A percentile compares a stretch with the other conserved stretches of the same genome.
phyloP scores from a whole-genome alignment of 1,139 yeast species.

The Saccharomyces hybrid region DNA sequence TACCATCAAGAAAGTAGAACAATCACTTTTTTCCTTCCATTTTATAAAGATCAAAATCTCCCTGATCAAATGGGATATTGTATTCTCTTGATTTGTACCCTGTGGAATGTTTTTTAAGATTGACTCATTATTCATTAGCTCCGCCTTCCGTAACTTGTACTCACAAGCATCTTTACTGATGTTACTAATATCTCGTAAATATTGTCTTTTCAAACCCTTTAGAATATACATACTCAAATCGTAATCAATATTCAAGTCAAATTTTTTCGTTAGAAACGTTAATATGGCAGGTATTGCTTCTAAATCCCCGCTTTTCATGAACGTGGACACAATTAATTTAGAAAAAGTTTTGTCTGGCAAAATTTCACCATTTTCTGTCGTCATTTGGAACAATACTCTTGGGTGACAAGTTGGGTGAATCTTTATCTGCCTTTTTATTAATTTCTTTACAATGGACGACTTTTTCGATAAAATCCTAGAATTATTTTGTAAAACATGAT shows the following conservation, averaged over 20 bases:
- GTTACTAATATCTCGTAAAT: conserved; percentile 5
- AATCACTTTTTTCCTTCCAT: conserved; percentile 10
- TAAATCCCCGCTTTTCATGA: conserved; percentile 22
- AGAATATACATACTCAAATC: conserved; percentile 11
- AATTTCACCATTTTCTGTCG: conserved; percentile 21
- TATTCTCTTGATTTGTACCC: not conserved
- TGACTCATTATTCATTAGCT: not conserved
- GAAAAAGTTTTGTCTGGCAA: conserved; percentile 17
- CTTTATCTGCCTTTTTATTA: conserved; percentile 5
- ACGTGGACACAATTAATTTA: conserved; percentile 15
- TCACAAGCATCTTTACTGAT: not conserved
- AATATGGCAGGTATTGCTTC: conserved; percentile 19
- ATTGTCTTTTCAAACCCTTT: conserved; percentile 19
- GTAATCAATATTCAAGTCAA: conserved; percentile 11
- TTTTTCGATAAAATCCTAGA: not conserved
- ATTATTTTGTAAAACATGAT: conserved; percentile 7
- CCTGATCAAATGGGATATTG: not conserved
- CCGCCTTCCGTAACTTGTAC: not conserved
- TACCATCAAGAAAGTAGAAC: conserved; percentile 9
- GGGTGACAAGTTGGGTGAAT: conserved; percentile 3
- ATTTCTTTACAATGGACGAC: not conserved
- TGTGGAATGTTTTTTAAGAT: not conserved
- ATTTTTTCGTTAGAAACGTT: conserved; percentile 12
- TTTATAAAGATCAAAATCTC: conserved; percentile 10
- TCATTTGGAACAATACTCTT: conserved; percentile 14